Evolutionary conservation across 1,139 yeast genomes (phyloP), one percentile per base, ranked within the genome.

Genomic region (Saccharomyces uvarum): DNA sequence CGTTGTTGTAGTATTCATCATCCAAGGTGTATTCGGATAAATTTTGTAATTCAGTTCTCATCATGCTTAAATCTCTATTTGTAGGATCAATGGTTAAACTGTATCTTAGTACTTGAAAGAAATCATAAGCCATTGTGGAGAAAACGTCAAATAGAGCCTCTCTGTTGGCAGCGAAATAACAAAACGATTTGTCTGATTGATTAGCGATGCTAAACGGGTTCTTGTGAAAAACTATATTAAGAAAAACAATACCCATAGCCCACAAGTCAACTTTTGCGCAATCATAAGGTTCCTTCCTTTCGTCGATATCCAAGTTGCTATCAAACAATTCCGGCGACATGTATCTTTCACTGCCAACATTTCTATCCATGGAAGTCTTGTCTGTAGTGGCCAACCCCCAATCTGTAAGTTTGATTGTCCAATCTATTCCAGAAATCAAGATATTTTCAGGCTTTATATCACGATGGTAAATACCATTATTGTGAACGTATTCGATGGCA

Each of bases 251-350:
- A 24, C 98, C 99, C 58, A 88, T 74, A 1, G 97, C 85, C 99
- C 99, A 93, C 56, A 91, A 77, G 72, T 93, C 99, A 52, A 88
- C 88, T 70, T 88, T 87, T 27, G 86, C 83, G 19, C 97, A 93
- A 65, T 87, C 89, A 70, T 93, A 93, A 49, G 77, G 75, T 47
- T 79, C 80, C 51, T 82, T 75, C 53, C 80, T 77, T 56, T 68
- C 70, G 29, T 70, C 69, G 5, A 63, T 53, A 57, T 69, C 73
- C 47, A 67, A 56, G 56, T 69, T 68, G n/a, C 66, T 61, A 62
- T 85, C 89, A 65, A 86, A 82, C 54, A 91, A 75, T 68, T 93
- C 99, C 0, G 99, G 99, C 0, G 98, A 96, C 99, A 93, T 93
- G 71, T 93, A 93, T 57, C 97, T 77, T 70, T 91, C 97, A 51